Evolutionary conservation across 495 filamentous ascomycete genomes (phyloP).

Genomic region (Tuber calosporum): DNA sequence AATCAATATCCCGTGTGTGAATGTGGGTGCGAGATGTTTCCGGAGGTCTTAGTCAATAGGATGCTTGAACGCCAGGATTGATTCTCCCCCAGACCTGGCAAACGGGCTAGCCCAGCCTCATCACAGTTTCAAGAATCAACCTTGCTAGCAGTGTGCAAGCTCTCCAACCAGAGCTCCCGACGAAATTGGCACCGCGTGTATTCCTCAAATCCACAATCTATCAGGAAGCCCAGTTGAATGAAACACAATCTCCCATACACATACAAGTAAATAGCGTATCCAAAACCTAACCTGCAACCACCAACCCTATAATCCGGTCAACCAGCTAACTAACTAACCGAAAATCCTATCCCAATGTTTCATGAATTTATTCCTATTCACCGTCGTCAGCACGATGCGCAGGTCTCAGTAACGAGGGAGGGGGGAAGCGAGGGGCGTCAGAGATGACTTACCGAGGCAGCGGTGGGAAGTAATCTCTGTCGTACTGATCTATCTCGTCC

Average conservation of each 20-base stretch:
- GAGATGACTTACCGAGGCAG: conserved; percentile 51
- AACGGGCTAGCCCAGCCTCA: background rate
- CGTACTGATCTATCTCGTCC: conserved; percentile 70
- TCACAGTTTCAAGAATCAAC: background rate
- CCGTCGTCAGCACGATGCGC: conserved; percentile 12
- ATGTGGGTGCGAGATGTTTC: background rate
- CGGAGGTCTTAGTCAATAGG: background rate
- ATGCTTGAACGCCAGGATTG: background rate
- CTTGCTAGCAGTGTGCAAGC: background rate
- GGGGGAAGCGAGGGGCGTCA: no score
- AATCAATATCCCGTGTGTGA: background rate
- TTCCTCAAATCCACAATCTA: background rate
- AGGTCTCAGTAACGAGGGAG: background rate
- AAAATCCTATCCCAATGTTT: conserved; percentile 32
- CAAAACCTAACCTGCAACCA: background rate
- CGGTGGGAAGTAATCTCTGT: conserved; percentile 53
- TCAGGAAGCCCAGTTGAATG: background rate
- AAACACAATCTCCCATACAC: background rate
- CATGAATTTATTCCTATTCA: conserved; percentile 21
- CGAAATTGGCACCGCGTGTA: background rate
- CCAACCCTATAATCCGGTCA: background rate
- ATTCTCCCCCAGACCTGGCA: background rate
- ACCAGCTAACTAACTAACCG: background rate
- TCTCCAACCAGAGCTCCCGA: background rate
- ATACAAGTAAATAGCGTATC: background rate